Evolutionary conservation across 345 rosid species (phyloP), one percentile per base, ranked within the genome.

Genomic region (Microcos paniculata): DNA sequence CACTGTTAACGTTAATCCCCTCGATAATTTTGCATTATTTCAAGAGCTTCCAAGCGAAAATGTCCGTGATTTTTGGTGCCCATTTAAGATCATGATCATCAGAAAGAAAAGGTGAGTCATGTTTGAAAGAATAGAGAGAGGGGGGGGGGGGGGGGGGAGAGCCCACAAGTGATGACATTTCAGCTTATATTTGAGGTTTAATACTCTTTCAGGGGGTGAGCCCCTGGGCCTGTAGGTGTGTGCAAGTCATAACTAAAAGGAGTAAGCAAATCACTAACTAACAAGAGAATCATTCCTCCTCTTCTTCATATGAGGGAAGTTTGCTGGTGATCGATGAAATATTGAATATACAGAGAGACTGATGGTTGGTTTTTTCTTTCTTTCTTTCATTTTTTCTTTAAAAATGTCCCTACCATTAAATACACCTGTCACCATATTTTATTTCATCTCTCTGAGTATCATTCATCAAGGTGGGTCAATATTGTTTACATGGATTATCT

Each of bases 141-240:
- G 67, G 75, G 58, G n/a, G n/a, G n/a, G n/a, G n/a, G n/a, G n/a
- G n/a, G n/a, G n/a, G n/a, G n/a, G n/a, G n/a, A n/a, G n/a, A 42
- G 51, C 72, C 79, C 82, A 69, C 62, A 23, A n/a, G 43, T 24
- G 66, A 65, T 62, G 31, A 53, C n/a, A 67, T 66, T 45, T 65
- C 45, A 69, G 68, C 40, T 55, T 4, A n/a, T 7, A 16, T 23
- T 59, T 79, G 38, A 45, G 28, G 70, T 49, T 78, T 55, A 35
- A 35, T 35, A 49, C 62, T 79, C 58, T 74, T 48, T 80, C 82
- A 76, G 82, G 77, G 48, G 69, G 63, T 33, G 68, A 59, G 66
- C 76, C 58, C 71, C 35, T 35, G 56, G 63, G 70, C 45, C n/a
- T 70, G 24, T 24, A 59, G 73, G 18, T 31, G 12, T 43, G 6